These are phyloP conservation scores for Penicillium sp. DNA, from an alignment of 2,329 filamentous ascomycete genomes.

Conservation along the genomic window DNA sequence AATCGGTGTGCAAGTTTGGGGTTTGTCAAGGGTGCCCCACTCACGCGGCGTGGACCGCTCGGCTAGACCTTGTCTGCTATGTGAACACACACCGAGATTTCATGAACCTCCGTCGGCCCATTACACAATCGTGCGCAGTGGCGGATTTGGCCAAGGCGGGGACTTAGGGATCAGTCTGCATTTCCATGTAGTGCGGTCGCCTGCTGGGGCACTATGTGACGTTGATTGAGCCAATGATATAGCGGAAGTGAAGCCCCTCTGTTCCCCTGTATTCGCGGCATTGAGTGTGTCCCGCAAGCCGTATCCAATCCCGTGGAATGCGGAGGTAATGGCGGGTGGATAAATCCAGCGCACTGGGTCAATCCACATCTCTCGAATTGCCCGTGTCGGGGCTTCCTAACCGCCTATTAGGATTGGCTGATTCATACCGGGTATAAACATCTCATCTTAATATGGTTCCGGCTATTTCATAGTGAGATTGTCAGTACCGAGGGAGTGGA, in stretches of 20 bases:
- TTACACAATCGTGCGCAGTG: background rate
- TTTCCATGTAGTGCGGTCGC: background rate
- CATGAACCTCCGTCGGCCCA: background rate
- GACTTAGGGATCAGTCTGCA: background rate
- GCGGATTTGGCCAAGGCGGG: background rate
- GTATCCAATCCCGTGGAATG: conserved; percentile 12
- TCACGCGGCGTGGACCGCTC: conserved; percentile 9
- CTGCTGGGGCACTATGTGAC: background rate
- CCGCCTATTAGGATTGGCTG: background rate
- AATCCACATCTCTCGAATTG: background rate
- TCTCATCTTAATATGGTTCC: background rate
- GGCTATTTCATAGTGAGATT: background rate
- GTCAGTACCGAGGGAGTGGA: background rate
- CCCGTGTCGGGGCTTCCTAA: background rate
- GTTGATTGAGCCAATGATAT: background rate
- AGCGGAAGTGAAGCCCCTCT: background rate
- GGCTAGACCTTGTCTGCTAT: conserved; percentile 1
- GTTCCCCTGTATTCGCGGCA: background rate
- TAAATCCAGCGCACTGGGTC: conserved; percentile 8
- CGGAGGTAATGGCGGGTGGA: conserved; percentile 14
- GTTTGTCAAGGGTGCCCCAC: conserved; percentile 15
- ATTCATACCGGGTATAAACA: too few relatives aligned
- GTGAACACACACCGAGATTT: background rate
- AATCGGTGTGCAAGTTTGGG: conserved; percentile 14
- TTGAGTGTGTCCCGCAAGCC: background rate